Base-by-base conservation (phyloP, 331 rosid genomes). In the Telfairia occidentalis region DNA sequence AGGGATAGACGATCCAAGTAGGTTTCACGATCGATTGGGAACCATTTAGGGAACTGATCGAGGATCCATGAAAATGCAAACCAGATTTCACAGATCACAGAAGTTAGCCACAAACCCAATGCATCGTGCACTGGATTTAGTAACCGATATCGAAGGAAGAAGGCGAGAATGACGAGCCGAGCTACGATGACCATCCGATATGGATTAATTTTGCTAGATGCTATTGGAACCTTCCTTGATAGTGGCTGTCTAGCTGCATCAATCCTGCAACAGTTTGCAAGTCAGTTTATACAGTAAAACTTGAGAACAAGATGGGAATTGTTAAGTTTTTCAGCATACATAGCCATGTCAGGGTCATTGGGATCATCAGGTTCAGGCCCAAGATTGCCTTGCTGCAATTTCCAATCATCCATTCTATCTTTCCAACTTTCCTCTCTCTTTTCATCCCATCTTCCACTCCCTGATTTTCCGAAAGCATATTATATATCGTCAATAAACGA, bases 31-130 rank as follows among this genome's bases (percentile, higher is more conserved):
- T 88, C 92, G 45, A 92, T 92, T 59, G 99, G 99, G 74, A 82
- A 92, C 99, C 99, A 95, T 87, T 90, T 95, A 5, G 99, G 96
- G 75, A 95, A 69, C 84, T 95, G 99, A 87, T 95, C 99, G 77
- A 92, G 83, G 18, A 95, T 78, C 99, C 99, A 95, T 59, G 99
- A 95, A 40, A 90, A 23, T 34, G 96, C 91, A 75, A 95, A 91
- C 99, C 99, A 95, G 58, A 95, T 83, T 81, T 95, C 99, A 79
- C 99, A 90, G 16, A 83, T 76, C 29, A 95, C 92, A 16, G 99
- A 91, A 49, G 87, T 83, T 70, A 95, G 81, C 99, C 97, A 95
- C 72, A 95, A 92, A 50, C 93, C 96, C 50, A 88, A 30, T 42
- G 97, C 96, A 4, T 95, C 97, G 43, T 86, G 86, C 54, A 95